Conservation (phyloP, 495 filamentous ascomycete species). For the Cudoniella acicularis region DNA sequence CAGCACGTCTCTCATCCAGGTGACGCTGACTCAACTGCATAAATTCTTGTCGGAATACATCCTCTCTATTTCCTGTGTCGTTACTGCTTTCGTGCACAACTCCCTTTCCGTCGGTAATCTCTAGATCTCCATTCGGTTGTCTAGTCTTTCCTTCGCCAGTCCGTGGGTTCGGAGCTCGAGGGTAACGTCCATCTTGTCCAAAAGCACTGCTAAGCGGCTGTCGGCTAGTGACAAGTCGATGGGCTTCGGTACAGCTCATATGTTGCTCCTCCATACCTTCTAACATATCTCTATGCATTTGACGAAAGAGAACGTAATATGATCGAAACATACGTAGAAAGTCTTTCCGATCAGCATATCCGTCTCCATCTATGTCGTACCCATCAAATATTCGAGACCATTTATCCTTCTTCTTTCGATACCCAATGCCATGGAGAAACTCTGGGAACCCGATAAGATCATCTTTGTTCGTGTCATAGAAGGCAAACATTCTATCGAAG, state of each 20-base stretch:
- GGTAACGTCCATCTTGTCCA: constrained; percentile 57
- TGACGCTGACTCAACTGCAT: background rate
- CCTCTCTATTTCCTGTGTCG: constrained; percentile 46
- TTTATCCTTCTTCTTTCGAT: constrained; percentile 73
- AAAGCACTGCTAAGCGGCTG: constrained; percentile 77
- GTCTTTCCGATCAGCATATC: constrained; percentile 81
- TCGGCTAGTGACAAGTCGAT: constrained; percentile 68
- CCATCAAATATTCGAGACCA: constrained; percentile 76
- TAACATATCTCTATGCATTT: constrained; percentile 80
- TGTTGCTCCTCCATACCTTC: constrained; percentile 77
- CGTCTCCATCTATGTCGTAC: constrained; percentile 89
- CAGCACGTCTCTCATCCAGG: background rate
- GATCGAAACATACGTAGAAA: constrained; percentile 89
- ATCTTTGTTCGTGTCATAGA: constrained; percentile 88
- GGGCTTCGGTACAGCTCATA: constrained; percentile 64
- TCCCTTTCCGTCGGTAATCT: constrained; percentile 50
- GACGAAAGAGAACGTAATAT: constrained; percentile 80
- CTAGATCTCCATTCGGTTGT: constrained; percentile 56
- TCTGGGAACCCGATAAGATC: constrained; percentile 92
- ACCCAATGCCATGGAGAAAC: constrained; percentile 80
- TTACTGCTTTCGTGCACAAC: constrained; percentile 28
- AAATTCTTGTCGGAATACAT: constrained; percentile 25
- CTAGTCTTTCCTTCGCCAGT: constrained; percentile 60
- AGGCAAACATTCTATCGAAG: constrained; percentile 93
- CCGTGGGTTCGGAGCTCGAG: constrained; percentile 52